Evolutionary conservation across 2,329 filamentous ascomycete species (phyloP).

Genomic region (Exophiala mesophila): DNA sequence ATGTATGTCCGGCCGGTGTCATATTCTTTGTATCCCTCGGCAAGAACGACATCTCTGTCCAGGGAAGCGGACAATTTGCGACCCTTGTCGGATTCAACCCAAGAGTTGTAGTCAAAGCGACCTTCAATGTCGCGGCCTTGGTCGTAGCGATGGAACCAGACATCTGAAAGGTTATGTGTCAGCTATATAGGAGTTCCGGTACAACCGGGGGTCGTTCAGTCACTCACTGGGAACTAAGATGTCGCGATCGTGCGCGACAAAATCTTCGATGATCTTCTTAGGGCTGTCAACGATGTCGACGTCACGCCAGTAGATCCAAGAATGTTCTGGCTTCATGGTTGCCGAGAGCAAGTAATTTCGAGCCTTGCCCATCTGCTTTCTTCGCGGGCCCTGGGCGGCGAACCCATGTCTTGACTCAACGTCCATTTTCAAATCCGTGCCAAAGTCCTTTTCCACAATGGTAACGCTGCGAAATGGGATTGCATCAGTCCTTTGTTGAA

Average conservation of each 20-base stretch:
- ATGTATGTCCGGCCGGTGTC: constrained; percentile 87
- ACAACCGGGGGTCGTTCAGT: no score
- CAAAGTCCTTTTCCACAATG: constrained; percentile 90
- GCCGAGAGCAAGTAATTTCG: constrained; percentile 85
- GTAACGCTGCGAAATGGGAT: constrained; percentile 79
- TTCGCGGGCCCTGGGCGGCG: constrained; percentile 78
- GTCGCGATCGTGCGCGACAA: constrained; percentile 88
- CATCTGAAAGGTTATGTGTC: constrained; percentile 65
- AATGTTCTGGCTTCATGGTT: constrained; percentile 86
- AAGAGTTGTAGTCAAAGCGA: constrained; percentile 98
- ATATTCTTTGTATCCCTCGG: constrained; percentile 93
- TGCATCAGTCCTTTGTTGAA: constrained; percentile 75
- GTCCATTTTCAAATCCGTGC: constrained; percentile 62
- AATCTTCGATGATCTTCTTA: constrained; percentile 82
- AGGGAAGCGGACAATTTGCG: constrained; percentile 68
- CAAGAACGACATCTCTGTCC: constrained; percentile 75
- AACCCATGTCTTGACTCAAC: constrained; percentile 82
- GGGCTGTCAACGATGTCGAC: constrained; percentile 94
- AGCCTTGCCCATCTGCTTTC: constrained; percentile 84
- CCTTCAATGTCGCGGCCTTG: constrained; percentile 85
- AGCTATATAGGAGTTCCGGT: no score
- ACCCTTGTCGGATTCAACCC: constrained; percentile 87
- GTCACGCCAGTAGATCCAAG: constrained; percentile 98
- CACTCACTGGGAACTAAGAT: constrained; percentile 87
- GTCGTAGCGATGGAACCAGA: constrained; percentile 92